phyloP scores from a whole-genome alignment of 2,329 filamentous ascomycete genomes.

The Sporothrix curviconia region DNA sequence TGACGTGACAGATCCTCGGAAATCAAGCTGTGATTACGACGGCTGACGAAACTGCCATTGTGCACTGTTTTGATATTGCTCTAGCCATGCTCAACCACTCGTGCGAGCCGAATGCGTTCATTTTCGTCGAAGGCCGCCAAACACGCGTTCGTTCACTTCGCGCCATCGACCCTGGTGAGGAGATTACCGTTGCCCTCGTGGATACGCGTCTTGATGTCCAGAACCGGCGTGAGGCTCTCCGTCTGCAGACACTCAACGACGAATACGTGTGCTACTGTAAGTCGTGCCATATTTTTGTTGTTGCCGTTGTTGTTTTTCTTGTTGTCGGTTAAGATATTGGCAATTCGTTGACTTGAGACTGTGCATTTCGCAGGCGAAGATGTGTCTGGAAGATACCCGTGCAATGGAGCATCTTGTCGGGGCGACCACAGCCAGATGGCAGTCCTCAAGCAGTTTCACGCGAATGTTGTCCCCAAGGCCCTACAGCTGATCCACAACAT shows the following conservation, averaged over 20 bases:
- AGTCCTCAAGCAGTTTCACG: neutral
- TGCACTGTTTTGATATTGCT: conserved; percentile 24
- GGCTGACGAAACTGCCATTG: conserved; percentile 1
- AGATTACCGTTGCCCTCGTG: conserved; percentile 30
- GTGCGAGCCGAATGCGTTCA: conserved; percentile 30
- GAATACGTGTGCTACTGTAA: conserved; percentile 5
- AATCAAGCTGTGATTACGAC: conserved; percentile 1
- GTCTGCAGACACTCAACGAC: neutral
- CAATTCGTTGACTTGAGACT: too few species aligned
- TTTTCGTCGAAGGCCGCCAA: conserved; percentile 28
- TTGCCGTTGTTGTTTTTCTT: neutral
- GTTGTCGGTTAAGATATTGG: too few species aligned
- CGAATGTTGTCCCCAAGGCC: neutral
- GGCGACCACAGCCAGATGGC: neutral
- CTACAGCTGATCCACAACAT: neutral
- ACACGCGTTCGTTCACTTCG: conserved; percentile 27
- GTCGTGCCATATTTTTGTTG: neutral
- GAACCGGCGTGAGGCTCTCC: conserved; percentile 20
- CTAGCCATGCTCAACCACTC: conserved; percentile 31
- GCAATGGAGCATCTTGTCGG: neutral
- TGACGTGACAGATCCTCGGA: conserved; percentile 11
- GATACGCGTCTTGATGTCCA: conserved; percentile 23
- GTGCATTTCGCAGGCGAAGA: neutral
- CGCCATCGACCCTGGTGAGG: conserved; percentile 27
- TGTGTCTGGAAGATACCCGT: neutral